Evolutionary conservation across 768 basidiomycete genomes (phyloP).

Genomic region (Tremella fuciformis): DNA sequence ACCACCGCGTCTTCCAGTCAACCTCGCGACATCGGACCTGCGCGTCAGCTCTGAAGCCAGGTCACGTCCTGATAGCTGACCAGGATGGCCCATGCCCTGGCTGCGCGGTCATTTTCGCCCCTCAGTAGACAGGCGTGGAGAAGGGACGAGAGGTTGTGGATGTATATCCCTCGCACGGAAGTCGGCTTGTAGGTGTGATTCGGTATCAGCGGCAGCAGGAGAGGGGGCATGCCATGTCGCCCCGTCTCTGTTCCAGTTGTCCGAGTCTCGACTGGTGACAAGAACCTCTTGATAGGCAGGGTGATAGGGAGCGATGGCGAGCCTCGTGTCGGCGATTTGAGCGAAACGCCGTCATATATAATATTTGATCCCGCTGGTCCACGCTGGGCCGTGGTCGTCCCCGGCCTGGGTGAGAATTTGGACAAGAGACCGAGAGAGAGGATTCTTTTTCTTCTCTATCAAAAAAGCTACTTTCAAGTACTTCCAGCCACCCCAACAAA

Average conservation of each 20-base stretch:
- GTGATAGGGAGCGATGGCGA: background rate
- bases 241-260: too few relatives aligned
- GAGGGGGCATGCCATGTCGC: conserved; percentile 17
- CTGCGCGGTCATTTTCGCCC: conserved; percentile 36
- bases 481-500: conserved; percentile 3
- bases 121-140: conserved; percentile 42
- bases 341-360: conserved; percentile 5
- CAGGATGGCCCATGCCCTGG: conserved; percentile 47
- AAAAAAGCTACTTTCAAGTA: conserved; percentile 18
- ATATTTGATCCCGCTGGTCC: too few relatives aligned
- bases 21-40: conserved; percentile 51
- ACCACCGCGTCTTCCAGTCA: conserved; percentile 47
- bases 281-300: too few relatives aligned
- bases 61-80: too few relatives aligned
- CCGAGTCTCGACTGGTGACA: too few relatives aligned
- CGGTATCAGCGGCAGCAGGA: conserved; percentile 9
- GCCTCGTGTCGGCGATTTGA: background rate
- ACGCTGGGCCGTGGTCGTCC: too few relatives aligned
- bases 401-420: background rate
- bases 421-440: conserved; percentile 2
- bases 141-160: conserved; percentile 46
- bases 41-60: conserved; percentile 7
- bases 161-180: conserved; percentile 38
- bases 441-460: conserved; percentile 16
- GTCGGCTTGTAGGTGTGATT: conserved; percentile 12